Conservation (phyloP, 2,329 filamentous ascomycete genomes). For the Aspergillus sclerotialis region DNA sequence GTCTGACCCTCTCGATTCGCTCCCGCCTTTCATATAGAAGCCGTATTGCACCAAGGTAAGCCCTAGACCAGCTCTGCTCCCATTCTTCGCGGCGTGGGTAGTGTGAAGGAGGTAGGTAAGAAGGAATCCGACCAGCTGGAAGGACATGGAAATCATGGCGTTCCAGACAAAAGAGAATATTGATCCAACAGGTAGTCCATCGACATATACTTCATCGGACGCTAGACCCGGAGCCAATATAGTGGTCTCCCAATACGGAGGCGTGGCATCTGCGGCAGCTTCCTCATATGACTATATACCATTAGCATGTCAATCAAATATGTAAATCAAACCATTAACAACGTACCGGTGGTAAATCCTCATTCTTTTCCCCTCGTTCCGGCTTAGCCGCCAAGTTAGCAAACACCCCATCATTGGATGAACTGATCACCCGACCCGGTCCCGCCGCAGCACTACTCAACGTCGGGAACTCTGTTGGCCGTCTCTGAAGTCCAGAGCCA, state of each 20-base stretch:
- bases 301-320: slow-evolving; percentile 26
- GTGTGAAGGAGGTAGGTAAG: slow-evolving; percentile 97
- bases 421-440: slow-evolving; percentile 54
- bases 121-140: slow-evolving; percentile 93
- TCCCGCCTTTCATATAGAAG: slow-evolving; percentile 78
- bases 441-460: slow-evolving; percentile 37
- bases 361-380: slow-evolving; percentile 69
- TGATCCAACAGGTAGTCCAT: slow-evolving; percentile 85
- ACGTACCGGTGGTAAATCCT: slow-evolving; percentile 87
- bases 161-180: slow-evolving; percentile 72
- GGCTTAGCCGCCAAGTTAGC: slow-evolving; percentile 91
- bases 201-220: slow-evolving; percentile 93
- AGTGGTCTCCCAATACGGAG: slow-evolving; percentile 98
- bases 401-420: slow-evolving; percentile 90
- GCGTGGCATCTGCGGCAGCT: slow-evolving; percentile 90
- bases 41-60: slow-evolving; percentile 95
- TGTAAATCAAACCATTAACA: neutral
- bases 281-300: slow-evolving; percentile 83
- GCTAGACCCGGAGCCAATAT: slow-evolving; percentile 88
- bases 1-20: slow-evolving; percentile 33
- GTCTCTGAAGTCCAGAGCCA: slow-evolving; percentile 32
- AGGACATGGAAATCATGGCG: slow-evolving; percentile 94
- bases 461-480: slow-evolving; percentile 49
- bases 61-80: slow-evolving; percentile 85
- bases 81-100: slow-evolving; percentile 96